Percentiles rank a stretch among this genome's conserved stretches.
Evolutionary conservation across 805 yeast genomes (phyloP).

Genomic region (Yamadazyma kitorensis): DNA sequence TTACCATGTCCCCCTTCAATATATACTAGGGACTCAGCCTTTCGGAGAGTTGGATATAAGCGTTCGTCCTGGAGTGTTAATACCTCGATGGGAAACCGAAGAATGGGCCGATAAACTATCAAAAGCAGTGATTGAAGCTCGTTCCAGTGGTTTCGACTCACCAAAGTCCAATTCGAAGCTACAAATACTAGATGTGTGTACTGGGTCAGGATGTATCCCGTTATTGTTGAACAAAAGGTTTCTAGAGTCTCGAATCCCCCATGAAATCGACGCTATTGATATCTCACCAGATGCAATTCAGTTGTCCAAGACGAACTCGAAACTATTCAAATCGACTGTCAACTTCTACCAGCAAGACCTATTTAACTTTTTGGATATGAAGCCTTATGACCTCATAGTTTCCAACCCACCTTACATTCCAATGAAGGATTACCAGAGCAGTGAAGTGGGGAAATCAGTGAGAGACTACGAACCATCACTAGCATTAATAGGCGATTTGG

Average conservation of each 20-base stretch:
- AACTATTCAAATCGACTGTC: slow-evolving; percentile 6
- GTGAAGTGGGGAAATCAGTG: slow-evolving; percentile 64
- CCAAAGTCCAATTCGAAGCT: slow-evolving; percentile 1
- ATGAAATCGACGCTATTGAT: slow-evolving; percentile 50
- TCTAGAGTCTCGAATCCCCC: not conserved
- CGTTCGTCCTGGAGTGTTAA: slow-evolving; percentile 66
- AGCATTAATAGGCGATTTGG: slow-evolving; percentile 78
- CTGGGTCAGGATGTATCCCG: slow-evolving; percentile 89
- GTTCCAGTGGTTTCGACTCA: slow-evolving; percentile 1
- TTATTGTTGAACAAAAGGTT: slow-evolving; percentile 40
- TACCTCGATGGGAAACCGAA: slow-evolving; percentile 95
- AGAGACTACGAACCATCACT: slow-evolving; percentile 65
- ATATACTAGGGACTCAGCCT: slow-evolving; percentile 82
- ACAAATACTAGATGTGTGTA: slow-evolving; percentile 64
- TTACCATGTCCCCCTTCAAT: slow-evolving; percentile 70
- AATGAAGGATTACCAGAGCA: slow-evolving; percentile 33
- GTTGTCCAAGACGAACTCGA: slow-evolving; percentile 47
- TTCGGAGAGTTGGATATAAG: slow-evolving; percentile 65
- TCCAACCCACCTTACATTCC: slow-evolving; percentile 95
- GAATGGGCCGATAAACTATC: slow-evolving; percentile 70
- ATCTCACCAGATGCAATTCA: slow-evolving; percentile 50
- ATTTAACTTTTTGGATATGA: not conserved
- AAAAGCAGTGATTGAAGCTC: no score
- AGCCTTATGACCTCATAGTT: slow-evolving; percentile 51
- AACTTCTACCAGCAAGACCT: slow-evolving; percentile 8